phyloP scores from a whole-genome alignment of 2,329 filamentous ascomycete species.

The Epichloe uncinata region DNA sequence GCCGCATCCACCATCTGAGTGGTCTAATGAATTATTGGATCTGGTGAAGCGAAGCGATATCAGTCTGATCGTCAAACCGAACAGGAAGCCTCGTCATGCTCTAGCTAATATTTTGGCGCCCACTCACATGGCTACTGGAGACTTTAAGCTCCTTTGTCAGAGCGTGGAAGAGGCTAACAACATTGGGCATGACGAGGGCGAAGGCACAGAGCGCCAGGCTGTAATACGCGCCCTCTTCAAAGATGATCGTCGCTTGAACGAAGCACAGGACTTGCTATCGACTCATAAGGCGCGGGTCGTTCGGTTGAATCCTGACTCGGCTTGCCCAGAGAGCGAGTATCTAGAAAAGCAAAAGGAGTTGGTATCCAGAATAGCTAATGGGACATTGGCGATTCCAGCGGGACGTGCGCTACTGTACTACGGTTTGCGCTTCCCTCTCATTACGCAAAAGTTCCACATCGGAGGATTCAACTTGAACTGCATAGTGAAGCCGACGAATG shows the following conservation, averaged over 20 bases:
- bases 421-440: conserved; percentile 69
- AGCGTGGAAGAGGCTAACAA: conserved; percentile 45
- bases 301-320: conserved; percentile 60
- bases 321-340: conserved; percentile 75
- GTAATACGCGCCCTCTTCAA: conserved; percentile 81
- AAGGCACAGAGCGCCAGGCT: conserved; percentile 70
- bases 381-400: conserved; percentile 78
- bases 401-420: conserved; percentile 83
- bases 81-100: conserved; percentile 16
- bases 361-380: conserved; percentile 71
- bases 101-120: conserved; percentile 33
- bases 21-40: conserved; percentile 57
- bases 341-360: conserved; percentile 87
- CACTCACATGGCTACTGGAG: conserved; percentile 54
- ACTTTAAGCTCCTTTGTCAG: conserved; percentile 67
- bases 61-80: conserved; percentile 45
- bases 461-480: conserved; percentile 86
- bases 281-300: conserved; percentile 68
- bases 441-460: conserved; percentile 86
- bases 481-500: conserved; percentile 81
- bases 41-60: conserved; percentile 76
- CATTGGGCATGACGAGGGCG: conserved; percentile 59
- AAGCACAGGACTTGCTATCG: conserved; percentile 75
- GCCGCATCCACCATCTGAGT: conserved; percentile 63
- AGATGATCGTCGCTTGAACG: conserved; percentile 78